Evolutionary conservation across 768 basidiomycete species (phyloP).

Genomic region (Fomitopsis pulvina): DNA sequence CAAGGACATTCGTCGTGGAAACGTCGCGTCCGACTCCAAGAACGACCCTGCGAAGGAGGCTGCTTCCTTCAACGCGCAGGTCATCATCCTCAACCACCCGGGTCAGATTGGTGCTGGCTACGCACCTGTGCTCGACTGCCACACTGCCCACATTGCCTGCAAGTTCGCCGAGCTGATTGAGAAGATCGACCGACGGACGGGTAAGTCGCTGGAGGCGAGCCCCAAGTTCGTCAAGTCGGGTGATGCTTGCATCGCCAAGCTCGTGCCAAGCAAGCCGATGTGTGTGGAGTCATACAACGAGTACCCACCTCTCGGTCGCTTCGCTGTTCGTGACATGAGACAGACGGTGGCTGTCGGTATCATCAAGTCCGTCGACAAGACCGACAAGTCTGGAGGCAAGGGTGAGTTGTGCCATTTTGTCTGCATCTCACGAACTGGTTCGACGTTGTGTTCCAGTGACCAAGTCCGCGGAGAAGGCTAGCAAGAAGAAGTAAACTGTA

Average conservation of each 20-base stretch:
- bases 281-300: conserved; percentile 91
- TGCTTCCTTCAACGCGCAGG: conserved; percentile 98
- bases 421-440: conserved; percentile 1
- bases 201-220: conserved; percentile 78
- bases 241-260: conserved; percentile 98
- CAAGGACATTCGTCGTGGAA: conserved; percentile 99
- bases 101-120: conserved; percentile 99
- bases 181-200: conserved; percentile 99
- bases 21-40: conserved; percentile 99
- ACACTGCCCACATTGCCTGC: conserved; percentile 99
- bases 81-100: conserved; percentile 99
- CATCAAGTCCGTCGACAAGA: conserved; percentile 97
- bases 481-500: conserved; percentile 86
- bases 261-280: conserved; percentile 95
- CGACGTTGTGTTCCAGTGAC: conserved; percentile 48
- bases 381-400: conserved; percentile 85
- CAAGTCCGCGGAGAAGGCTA: conserved; percentile 93
- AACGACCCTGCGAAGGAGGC: conserved; percentile 99
- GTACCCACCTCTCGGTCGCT: conserved; percentile 99
- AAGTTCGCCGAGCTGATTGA: conserved; percentile 98
- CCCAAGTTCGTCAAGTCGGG: conserved; percentile 99
- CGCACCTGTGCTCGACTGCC: conserved; percentile 98
- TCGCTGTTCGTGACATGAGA: conserved; percentile 99
- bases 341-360: conserved; percentile 98
- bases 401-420: conserved; percentile 35